Evolutionary conservation across 345 rosid species (phyloP).

Genomic region (Brassica incana): DNA sequence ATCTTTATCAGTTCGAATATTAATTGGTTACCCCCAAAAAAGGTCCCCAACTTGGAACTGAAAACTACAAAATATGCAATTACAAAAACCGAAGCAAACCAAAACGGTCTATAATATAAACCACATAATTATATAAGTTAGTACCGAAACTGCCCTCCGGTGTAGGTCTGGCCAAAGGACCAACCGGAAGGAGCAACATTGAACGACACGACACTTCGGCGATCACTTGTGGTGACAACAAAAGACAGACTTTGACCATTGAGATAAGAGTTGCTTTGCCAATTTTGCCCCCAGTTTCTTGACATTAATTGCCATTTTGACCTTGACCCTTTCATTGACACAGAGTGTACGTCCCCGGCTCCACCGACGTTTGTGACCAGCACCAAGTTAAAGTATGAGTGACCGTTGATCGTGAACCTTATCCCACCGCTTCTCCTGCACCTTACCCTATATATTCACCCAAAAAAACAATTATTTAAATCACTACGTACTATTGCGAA

Average conservation of each 20-base stretch:
- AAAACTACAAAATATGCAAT: conserved; percentile 4
- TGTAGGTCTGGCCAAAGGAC: conserved; percentile 78
- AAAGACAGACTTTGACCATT: conserved; percentile 76
- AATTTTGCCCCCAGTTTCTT: conserved; percentile 90
- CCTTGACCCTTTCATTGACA: conserved; percentile 63
- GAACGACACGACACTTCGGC: conserved; percentile 61
- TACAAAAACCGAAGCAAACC: neutral
- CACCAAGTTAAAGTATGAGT: conserved; percentile 76
- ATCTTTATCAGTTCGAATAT: conserved; percentile 20
- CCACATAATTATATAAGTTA: conserved; percentile 1
- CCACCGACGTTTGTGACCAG: conserved; percentile 76
- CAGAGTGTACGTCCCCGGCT: conserved; percentile 70
- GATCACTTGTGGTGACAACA: conserved; percentile 62
- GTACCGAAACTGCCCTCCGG: conserved; percentile 62
- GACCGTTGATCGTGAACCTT: conserved; percentile 74
- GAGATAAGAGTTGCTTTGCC: conserved; percentile 82
- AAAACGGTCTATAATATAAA: neutral
- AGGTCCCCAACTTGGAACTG: conserved; percentile 32
- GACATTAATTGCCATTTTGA: conserved; percentile 73
- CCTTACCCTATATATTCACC: conserved; percentile 47
- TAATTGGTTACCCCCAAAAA: conserved; percentile 30
- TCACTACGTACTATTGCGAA: neutral
- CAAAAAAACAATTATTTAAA: neutral
- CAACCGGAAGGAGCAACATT: conserved; percentile 66
- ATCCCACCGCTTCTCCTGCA: conserved; percentile 73